Evolutionary conservation across 495 filamentous ascomycete species (phyloP).

Genomic region (Penicillium turbatum): DNA sequence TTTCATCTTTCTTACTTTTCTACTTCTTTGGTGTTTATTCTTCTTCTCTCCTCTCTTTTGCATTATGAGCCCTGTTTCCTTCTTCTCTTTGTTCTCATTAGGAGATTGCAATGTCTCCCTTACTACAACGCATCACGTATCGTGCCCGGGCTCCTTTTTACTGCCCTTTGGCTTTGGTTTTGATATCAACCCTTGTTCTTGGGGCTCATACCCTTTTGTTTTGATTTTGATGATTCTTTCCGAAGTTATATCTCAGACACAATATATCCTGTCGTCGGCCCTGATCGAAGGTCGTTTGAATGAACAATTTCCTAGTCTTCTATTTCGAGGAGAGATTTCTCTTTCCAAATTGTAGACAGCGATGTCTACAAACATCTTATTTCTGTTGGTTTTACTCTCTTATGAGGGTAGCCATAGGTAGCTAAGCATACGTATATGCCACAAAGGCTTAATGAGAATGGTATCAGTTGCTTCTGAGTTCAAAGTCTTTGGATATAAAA

Average conservation of each 20-base stretch:
- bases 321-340: not conserved
- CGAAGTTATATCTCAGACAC: constrained; percentile 6
- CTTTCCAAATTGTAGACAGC: not conserved
- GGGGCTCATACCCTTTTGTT: constrained; percentile 18
- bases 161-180: not conserved
- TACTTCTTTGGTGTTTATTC: not conserved
- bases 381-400: not conserved
- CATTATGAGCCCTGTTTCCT: not conserved
- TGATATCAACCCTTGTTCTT: not conserved
- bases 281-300: not conserved
- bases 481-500: not conserved
- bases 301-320: constrained; percentile 1
- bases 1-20: not conserved
- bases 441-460: constrained; percentile 11
- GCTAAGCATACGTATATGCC: constrained; percentile 5
- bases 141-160: not conserved
- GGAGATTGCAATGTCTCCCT: constrained; percentile 1
- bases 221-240: not conserved
- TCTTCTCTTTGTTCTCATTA: not conserved
- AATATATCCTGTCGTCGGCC: not conserved
- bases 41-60: not conserved
- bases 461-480: not conserved
- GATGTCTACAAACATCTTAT: not conserved
- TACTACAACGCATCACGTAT: constrained; percentile 1
- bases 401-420: not conserved